Base-by-base conservation (phyloP, 805 yeast species). In the Candida corydali region DNA sequence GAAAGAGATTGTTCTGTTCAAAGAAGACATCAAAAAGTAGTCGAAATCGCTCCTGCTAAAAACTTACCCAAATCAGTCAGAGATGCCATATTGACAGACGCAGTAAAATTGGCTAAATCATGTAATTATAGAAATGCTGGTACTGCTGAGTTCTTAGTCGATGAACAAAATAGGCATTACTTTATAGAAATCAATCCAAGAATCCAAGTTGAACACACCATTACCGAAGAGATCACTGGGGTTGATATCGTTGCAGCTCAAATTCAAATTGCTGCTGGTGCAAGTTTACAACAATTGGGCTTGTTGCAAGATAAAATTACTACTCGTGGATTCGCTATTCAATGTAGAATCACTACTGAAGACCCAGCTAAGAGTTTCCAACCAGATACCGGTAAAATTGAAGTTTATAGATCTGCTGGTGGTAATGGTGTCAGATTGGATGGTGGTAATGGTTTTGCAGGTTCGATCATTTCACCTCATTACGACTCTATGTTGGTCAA, bases 1-100 rank as follows among this genome's bases (percentile, higher is more conserved):
- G 98, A 91, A 74, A 82, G 98, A 68, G 98, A 91, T 69, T 91
- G 98, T 68, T 88, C 97, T n/a, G 98, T 91, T 37, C 98, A 91
- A 72, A 86, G 98, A 74, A 86, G 98, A 71, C 98, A 91, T 65
- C 98, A 91, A 70, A 91, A 91, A 67, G 98, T 91, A 36, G 98
- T 91, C 26, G 98, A 91, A 66, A 88, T 91, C 52, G 98, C 98
- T 4, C 98, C 99, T 9, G 97, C 98, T 26, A 82, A 86, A 65
- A 87, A 88, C 44, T 69, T 93, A 51, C 94, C 97, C 17, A 61
- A 69, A 32, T 72, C 70, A 18, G 93, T 89, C 25, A 80, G 98
- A 59, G 89, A 91, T 55, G 91, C 96, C 36, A 94, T 93, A 49
- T 74, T 93, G 54, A 77, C 85, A 29, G 98, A 93, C 59, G 98